Conservation (phyloP, 2,329 filamentous ascomycete genomes). For the Pestalotiopsis sp. region DNA sequence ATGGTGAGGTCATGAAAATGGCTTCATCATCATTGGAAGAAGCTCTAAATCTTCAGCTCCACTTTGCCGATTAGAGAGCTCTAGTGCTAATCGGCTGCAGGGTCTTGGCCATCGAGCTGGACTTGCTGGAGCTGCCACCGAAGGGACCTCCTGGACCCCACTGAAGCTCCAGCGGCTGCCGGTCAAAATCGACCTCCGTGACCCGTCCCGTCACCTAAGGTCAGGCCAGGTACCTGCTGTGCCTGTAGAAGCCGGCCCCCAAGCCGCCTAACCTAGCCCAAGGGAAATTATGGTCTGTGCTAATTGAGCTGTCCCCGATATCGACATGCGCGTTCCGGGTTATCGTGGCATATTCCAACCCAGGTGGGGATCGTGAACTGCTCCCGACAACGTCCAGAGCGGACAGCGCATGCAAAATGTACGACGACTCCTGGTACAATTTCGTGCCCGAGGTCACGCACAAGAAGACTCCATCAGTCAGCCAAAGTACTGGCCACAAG, state of each 20-base stretch:
- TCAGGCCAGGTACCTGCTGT: background rate
- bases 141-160: background rate
- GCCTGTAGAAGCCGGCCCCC: background rate
- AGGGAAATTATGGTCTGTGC: background rate
- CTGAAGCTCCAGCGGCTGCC: constrained; percentile 9
- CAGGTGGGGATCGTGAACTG: background rate
- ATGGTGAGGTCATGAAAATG: constrained; percentile 19
- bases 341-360: constrained; percentile 6
- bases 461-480: constrained; percentile 47
- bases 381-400: background rate
- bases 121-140: background rate
- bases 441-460: constrained; percentile 67
- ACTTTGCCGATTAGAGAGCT: background rate
- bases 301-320: background rate
- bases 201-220: background rate
- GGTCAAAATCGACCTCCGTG: constrained; percentile 17
- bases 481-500: constrained; percentile 56
- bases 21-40: constrained; percentile 15
- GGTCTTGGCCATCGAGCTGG: background rate
- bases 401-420: constrained; percentile 52
- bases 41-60: constrained; percentile 10
- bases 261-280: background rate
- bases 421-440: constrained; percentile 85
- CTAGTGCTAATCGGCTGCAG: background rate
- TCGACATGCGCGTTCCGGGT: background rate